phyloP scores from a whole-genome alignment of 305 asterid genomes.

The Fraxinus paxiana region DNA sequence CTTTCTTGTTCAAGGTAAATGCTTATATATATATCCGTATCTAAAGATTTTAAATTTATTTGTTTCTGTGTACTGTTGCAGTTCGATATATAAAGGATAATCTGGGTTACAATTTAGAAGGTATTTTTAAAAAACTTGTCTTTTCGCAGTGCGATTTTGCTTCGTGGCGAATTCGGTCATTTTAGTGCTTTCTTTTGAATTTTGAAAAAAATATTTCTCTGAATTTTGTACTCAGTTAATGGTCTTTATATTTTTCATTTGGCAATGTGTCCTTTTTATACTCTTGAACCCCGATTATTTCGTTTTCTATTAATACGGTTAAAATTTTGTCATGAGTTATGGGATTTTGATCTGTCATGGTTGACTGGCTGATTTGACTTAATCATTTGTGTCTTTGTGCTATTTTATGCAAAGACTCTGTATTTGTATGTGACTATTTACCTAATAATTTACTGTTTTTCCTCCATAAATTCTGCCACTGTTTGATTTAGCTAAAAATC shows the following conservation, averaged over 20 bases:
- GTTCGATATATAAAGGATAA: not conserved
- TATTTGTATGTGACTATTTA: not conserved
- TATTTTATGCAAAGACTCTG: not conserved
- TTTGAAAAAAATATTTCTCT: not conserved
- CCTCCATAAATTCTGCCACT: not conserved
- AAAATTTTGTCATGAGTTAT: not conserved
- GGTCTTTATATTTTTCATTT: not conserved
- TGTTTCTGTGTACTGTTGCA: not conserved
- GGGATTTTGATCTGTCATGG: not conserved
- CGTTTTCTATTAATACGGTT: not conserved
- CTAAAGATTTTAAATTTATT: not conserved
- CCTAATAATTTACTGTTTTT: not conserved
- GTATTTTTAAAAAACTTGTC: not conserved
- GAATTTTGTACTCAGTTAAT: not conserved
- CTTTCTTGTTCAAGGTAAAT: not conserved
- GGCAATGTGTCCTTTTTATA: not conserved
- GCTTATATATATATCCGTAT: not conserved
- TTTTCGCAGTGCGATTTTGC: not conserved
- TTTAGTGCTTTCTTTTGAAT: not conserved
- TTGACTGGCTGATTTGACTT: not conserved
- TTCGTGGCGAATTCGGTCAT: not conserved
- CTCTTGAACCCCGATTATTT: not conserved
- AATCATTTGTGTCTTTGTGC: not conserved
- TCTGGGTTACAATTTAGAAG: not conserved
- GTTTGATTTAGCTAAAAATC: not conserved